Conservation (phyloP, 257 asterid species). For the Solanum bulbocastanum region DNA sequence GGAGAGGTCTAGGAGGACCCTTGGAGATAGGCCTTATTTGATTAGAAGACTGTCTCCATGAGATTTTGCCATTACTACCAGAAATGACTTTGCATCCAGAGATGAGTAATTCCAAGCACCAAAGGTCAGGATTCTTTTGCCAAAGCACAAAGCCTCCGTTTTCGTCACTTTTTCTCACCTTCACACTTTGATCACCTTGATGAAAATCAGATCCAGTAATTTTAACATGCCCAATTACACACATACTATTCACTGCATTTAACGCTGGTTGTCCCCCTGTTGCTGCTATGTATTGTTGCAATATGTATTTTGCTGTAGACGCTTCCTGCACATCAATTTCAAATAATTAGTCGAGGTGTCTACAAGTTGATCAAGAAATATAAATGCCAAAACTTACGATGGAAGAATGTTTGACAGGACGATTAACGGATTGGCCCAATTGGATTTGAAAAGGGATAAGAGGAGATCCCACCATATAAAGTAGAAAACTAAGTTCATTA, state of each 20-base stretch:
- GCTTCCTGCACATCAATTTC: conserved; percentile 49
- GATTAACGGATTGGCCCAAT: conserved; percentile 36
- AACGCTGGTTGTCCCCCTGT: conserved; percentile 81
- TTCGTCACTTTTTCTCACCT: conserved; percentile 60
- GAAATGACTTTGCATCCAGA: conserved; percentile 85
- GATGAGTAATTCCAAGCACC: conserved; percentile 72
- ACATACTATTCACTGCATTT: conserved; percentile 61
- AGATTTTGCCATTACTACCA: conserved; percentile 65
- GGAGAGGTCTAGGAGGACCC: conserved; percentile 71
- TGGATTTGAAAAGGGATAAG: conserved; percentile 66
- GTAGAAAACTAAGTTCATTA: conserved; percentile 74
- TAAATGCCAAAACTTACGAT: conserved; percentile 30
- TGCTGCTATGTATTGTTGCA: conserved; percentile 84
- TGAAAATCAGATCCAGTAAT: conserved; percentile 75
- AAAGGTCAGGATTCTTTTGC: conserved; percentile 80
- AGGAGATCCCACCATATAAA: conserved; percentile 65
- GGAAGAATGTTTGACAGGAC: conserved; percentile 67
- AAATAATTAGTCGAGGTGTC: not conserved
- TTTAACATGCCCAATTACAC: conserved; percentile 68
- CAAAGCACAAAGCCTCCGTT: conserved; percentile 80
- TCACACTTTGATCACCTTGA: conserved; percentile 68
- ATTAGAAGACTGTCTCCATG: conserved; percentile 91
- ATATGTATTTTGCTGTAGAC: conserved; percentile 85
- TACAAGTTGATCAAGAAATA: not conserved
- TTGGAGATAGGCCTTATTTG: conserved; percentile 63